Evolutionary conservation across 116 monocot species (phyloP).

Genomic region (Posidonia oceanica): DNA sequence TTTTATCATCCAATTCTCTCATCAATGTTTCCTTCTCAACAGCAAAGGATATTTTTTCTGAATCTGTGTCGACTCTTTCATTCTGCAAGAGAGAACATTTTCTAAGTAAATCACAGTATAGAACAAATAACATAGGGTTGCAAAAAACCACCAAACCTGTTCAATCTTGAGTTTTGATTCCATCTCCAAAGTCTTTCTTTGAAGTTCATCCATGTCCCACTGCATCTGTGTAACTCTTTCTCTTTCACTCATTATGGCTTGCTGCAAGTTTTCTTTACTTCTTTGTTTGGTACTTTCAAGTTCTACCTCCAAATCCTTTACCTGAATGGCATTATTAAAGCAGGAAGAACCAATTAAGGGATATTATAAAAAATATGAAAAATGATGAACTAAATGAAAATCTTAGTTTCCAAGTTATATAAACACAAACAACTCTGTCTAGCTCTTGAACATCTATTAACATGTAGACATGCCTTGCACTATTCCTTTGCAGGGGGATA

Average conservation of each 20-base stretch:
- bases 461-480: no score
- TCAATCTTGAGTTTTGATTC: conserved; percentile 66
- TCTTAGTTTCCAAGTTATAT: neutral
- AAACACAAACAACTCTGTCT: no score
- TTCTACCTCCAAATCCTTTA: conserved; percentile 94
- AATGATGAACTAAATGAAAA: neutral
- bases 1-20: conserved; percentile 51
- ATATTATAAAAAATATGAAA: neutral
- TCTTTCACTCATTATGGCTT: conserved; percentile 85
- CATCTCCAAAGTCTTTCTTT: conserved; percentile 68
- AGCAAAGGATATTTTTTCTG: conserved; percentile 37
- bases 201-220: conserved; percentile 98
- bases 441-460: no score
- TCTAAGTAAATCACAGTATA: neutral
- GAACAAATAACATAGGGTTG: neutral
- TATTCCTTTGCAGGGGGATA: no score
- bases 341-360: neutral
- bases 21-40: conserved; percentile 50
- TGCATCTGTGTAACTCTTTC: conserved; percentile 95
- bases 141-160: conserved; percentile 34
- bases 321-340: conserved; percentile 27
- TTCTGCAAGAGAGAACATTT: conserved; percentile 27
- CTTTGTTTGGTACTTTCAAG: conserved; percentile 84
- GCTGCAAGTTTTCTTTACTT: conserved; percentile 81
- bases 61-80: conserved; percentile 47